These are phyloP conservation scores for Westerdykella sp. DNA, from an alignment of 2,329 filamentous ascomycete genomes.

Conservation along the genomic window DNA sequence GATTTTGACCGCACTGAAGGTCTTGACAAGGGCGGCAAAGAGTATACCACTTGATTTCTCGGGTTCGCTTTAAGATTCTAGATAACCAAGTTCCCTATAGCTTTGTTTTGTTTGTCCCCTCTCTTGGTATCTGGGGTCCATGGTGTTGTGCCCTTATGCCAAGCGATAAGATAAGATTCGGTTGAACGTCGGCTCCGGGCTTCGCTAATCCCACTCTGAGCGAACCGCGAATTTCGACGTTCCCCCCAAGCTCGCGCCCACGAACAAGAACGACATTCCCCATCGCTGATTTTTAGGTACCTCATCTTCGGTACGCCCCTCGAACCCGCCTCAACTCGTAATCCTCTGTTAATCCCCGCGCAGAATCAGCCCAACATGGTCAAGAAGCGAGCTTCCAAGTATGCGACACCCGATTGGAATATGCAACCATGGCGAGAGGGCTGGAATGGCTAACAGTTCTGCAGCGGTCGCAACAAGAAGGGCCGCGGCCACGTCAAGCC, in stretches of 20 bases:
- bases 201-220: too few relatives aligned
- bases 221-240: neutral
- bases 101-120: too few relatives aligned
- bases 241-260: constrained; percentile 9
- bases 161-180: constrained; percentile 30
- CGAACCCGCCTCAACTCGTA: constrained; percentile 1
- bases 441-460: constrained; percentile 32
- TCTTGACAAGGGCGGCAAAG: too few relatives aligned
- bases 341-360: constrained; percentile 14
- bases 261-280: constrained; percentile 29
- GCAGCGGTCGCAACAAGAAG: constrained; percentile 98
- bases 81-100: too few relatives aligned
- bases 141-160: constrained; percentile 3
- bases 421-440: constrained; percentile 6
- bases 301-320: constrained; percentile 30
- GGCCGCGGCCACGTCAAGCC: constrained; percentile 99
- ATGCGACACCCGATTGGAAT: constrained; percentile 35
- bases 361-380: constrained; percentile 59
- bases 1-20: too few relatives aligned
- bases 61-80: too few relatives aligned
- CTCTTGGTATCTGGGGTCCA: too few relatives aligned
- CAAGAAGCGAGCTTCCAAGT: constrained; percentile 72
- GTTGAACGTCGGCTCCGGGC: constrained; percentile 1
- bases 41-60: too few relatives aligned
- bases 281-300: constrained; percentile 33